Base-by-base conservation (phyloP, 306 rosid species). In the Citrullus amarus region DNA sequence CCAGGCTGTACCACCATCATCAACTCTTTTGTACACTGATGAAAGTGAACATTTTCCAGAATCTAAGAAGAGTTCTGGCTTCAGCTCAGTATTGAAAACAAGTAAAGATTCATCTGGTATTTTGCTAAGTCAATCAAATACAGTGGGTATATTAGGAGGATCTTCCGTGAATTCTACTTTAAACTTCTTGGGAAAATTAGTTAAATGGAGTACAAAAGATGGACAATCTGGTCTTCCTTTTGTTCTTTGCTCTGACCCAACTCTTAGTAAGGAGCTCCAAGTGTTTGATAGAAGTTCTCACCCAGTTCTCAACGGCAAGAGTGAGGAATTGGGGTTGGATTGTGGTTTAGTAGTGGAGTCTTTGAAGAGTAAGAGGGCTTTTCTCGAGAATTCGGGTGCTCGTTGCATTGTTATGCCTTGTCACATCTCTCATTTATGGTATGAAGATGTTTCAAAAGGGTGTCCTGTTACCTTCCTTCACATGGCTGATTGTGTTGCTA, bases 371-470 rank as follows among this genome's bases (percentile, higher is more conserved):
- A 90, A 91, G 68, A 82, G 91, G 83, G 80, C 12, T 17, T 91
- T 86, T 82, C 92, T 93, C 16, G 98, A 90, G 88, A 87, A 88
- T 38, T 87, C 92, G 3, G 97, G 92, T 68, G 91, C 92, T 65
- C 32, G 84, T 78, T 93, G 93, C 83, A 85, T 93, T 30, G 96
- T 93, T 57, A 90, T 86, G 96, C 98, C 97, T 81, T 93, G 96
- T 83, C 91, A 91, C 50, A 71, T 91, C 8, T 91, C 91, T 71
- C 98, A 93, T 89, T 86, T 86, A 80, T 90, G 96, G 96, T 86
- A 90, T 82, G 92, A 87, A 75, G 89, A 91, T 86, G 87, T 88
- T 30, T 88, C 91, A 0, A 71, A 82, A 20, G 97, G 90, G 4
- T 84, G 92, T 84, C 83, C 90, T 81, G 91, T 91, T 30, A 91